Percentiles rank a stretch among this genome's conserved stretches.
phyloP scores from a whole-genome alignment of 1,284 basidiomycete genomes.

The Apiotrichum veenhuisii region DNA sequence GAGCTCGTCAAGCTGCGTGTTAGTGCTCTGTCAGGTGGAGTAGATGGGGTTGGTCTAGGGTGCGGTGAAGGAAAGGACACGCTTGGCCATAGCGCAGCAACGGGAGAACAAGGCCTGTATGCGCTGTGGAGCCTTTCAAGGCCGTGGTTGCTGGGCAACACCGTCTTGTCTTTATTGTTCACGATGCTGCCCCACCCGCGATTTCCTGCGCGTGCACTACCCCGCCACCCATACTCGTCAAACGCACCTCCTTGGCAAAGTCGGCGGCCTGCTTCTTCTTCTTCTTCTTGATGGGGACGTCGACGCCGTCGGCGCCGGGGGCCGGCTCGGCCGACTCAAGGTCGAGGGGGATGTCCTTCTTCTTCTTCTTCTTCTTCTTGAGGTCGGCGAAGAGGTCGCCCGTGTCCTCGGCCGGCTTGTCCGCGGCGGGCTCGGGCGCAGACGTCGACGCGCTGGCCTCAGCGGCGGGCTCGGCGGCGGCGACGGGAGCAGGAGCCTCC shows the following conservation, averaged over 20 bases:
- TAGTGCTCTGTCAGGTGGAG: neutral
- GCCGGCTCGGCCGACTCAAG: constrained; percentile 29
- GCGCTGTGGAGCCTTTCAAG: too few species aligned
- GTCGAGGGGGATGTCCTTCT: constrained; percentile 50
- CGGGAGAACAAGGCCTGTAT: too few species aligned
- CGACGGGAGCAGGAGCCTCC: constrained; percentile 35
- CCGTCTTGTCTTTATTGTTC: too few species aligned
- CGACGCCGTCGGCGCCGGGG: constrained; percentile 35
- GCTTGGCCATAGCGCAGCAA: neutral
- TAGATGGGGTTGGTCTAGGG: neutral
- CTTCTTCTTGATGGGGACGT: constrained; percentile 55
- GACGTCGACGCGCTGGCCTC: constrained; percentile 36
- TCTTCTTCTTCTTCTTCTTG: constrained; percentile 56
- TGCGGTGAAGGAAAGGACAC: neutral
- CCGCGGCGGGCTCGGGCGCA: constrained; percentile 30
- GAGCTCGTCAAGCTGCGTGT: constrained; percentile 43
- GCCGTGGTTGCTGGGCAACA: too few species aligned
- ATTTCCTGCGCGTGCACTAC: neutral
- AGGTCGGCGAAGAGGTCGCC: constrained; percentile 53
- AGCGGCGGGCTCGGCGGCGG: constrained; percentile 27
- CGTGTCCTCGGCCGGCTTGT: constrained; percentile 32
- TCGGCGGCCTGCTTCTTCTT: constrained; percentile 53
- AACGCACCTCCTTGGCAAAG: constrained; percentile 67
- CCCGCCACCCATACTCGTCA: neutral
- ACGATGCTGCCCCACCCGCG: too few species aligned